These are phyloP conservation scores for Ploettnerulaceae sp. DNA, from an alignment of 2,329 filamentous ascomycete species.

Conservation along the genomic window DNA sequence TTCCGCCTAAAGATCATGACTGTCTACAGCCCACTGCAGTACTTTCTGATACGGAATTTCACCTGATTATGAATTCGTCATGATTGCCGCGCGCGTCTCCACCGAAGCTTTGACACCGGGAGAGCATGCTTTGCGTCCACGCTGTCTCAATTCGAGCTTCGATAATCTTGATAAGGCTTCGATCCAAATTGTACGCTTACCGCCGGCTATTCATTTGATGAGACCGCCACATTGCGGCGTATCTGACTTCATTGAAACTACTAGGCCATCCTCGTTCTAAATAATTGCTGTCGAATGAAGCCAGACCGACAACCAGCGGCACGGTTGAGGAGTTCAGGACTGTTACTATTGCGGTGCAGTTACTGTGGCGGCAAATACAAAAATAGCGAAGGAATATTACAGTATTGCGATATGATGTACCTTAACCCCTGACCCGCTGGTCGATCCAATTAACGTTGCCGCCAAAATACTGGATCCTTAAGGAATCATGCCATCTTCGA, in stretches of 20 bases:
- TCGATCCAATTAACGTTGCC: conserved; percentile 8
- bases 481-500: conserved; percentile 12
- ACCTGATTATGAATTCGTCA: conserved; percentile 11
- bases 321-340: conserved; percentile 8
- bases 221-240: conserved; percentile 4
- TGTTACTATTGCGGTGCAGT: too few species aligned
- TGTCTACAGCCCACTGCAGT: too few species aligned
- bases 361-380: conserved; percentile 11
- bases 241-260: conserved; percentile 12
- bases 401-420: conserved; percentile 15
- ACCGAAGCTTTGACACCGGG: conserved; percentile 4
- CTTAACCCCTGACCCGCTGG: conserved; percentile 8
- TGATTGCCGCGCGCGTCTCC: conserved; percentile 14
- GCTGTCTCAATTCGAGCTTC: too few species aligned
- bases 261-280: conserved; percentile 11
- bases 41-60: too few species aligned
- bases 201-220: conserved; percentile 4
- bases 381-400: conserved; percentile 1
- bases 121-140: conserved; percentile 11
- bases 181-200: conserved; percentile 12
- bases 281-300: conserved; percentile 8
- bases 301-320: conserved; percentile 2
- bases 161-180: conserved; percentile 13
- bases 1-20: too few species aligned
- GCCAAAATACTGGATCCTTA: conserved; percentile 1